Percentiles rank a stretch among this genome's conserved stretches.
phyloP scores from a whole-genome alignment of 495 filamentous ascomycete species.

The Aspergillus taichungensis region DNA sequence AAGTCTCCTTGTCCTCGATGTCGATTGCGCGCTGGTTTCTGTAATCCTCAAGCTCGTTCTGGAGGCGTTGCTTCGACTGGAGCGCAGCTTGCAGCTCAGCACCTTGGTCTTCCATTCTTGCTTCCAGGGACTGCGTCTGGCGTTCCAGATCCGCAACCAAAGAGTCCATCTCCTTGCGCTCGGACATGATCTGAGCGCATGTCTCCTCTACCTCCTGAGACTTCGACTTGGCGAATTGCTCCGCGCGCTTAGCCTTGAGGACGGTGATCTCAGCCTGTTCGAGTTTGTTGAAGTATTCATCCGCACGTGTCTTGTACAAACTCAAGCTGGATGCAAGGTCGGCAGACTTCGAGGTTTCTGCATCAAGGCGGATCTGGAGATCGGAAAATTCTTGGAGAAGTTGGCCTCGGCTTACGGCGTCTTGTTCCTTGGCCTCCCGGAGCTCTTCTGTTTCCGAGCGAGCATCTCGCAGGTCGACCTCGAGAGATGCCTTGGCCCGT shows the following conservation, averaged over 20 bases:
- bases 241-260: conserved; percentile 81
- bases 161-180: conserved; percentile 82
- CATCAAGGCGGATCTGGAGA: conserved; percentile 85
- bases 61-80: conserved; percentile 88
- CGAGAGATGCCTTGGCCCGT: conserved; percentile 63
- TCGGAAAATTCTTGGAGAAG: conserved; percentile 89
- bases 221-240: conserved; percentile 88
- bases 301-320: conserved; percentile 85
- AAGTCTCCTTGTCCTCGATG: conserved; percentile 91
- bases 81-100: conserved; percentile 80
- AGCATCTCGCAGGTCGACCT: conserved; percentile 85
- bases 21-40: conserved; percentile 90
- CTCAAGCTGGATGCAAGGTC: conserved; percentile 78
- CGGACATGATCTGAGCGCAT: conserved; percentile 81
- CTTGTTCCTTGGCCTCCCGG: conserved; percentile 67
- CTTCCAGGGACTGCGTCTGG: conserved; percentile 81
- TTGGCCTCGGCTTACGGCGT: conserved; percentile 72
- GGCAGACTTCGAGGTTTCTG: conserved; percentile 73
- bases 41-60: conserved; percentile 98
- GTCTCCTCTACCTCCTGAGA: conserved; percentile 85
- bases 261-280: conserved; percentile 96
- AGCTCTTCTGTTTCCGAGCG: conserved; percentile 79
- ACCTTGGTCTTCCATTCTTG: conserved; percentile 82
- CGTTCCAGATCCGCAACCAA: conserved; percentile 84
- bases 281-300: conserved; percentile 96